Evolutionary conservation across 805 yeast species (phyloP), one percentile per base, ranked within the genome.

Genomic region (Candida gorgasii): DNA sequence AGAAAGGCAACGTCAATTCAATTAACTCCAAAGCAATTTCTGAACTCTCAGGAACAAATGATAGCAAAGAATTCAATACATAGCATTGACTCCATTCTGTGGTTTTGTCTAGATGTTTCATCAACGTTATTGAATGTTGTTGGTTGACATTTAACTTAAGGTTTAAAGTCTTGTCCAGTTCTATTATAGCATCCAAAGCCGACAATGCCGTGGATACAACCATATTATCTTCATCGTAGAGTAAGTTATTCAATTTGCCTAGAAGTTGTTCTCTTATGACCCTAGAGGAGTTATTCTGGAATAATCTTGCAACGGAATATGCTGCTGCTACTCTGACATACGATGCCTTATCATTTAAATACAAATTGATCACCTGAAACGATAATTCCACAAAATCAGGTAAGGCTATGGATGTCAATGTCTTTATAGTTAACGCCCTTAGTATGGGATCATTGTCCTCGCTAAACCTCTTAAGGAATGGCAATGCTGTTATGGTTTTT

Each of bases 71-170:
- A 42, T 80, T 79, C 42, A 92, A 62, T 12, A 89, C 69, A 33
- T 81, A 75, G 0, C 80, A 70, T 55, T 84, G 95, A 36, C 81
- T 75, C 95, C 96, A 90, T 61, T 84, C 86, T 49, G 74, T 76
- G 39, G 58, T 63, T 34, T 47, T 60, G 6, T 65, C 59, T 14
- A 74, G 53, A 27, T 59, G 50, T 12, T 65, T 61, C 14, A 72
- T 49, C 37, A 75, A 53, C 14, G 57, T 52, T 30, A 66, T 49
- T 5, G 72, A 52, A 75, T 73, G 59, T 58, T 67, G 16, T 30
- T 69, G 68, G 52, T 78, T 84, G 17, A 86, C 72, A 3, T 76
- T 66, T 8, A 49, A 26, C 15, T 46, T 46, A 39, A 87, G 60
- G 27, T 73, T 68, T 50, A 85, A 61, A 8, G 71, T 61, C 3